Evolutionary conservation across 495 filamentous ascomycete species (phyloP), one percentile per base, ranked within the genome.

Genomic region (Melanomma pulvis-pyrius): DNA sequence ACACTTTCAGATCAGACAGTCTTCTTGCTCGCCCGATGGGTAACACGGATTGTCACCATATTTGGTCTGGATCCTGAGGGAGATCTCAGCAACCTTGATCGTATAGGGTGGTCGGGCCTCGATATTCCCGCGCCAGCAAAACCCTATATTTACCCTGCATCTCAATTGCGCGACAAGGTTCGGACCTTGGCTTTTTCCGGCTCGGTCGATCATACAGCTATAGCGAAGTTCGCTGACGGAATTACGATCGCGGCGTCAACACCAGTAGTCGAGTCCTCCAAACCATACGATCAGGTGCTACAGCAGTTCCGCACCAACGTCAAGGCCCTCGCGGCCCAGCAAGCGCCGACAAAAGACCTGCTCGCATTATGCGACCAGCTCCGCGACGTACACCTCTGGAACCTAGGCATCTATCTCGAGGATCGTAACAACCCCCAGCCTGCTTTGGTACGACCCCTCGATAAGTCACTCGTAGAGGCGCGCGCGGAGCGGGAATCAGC

Each of bases 391-490:
- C 85, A 91, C 56, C 86, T 98, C 30, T 91, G 89, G 55, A 83
- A 91, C 51, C 79, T 93, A 0, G 91, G 87, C 67, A 86, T 97
- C 24, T 92, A 94, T 66, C 87, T 98, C 11, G 93, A 97, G 71
- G 93, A 98, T 71, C 87, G 91, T 17, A 85, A 89, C 7, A 82
- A 81, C 32, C 80, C 81, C n/a, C n/a, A n/a, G 36, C 87, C 89
- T 0, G 91, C 93, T n/a, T 79, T 97, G 1, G 85, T 97, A 66
- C 91, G 92, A 59, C 92, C 91, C n/a, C n/a, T n/a, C n/a, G n/a
- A n/a, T n/a, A n/a, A n/a, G n/a, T n/a, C n/a, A n/a, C n/a, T n/a
- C n/a, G 82, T 96, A 13, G 88, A 87, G 2, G 81, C 81, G 86
- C 87, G 1, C 84, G 88, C 0, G n/a, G 84, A 87, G 55, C 88